Evolutionary conservation across 2,329 filamentous ascomycete species (phyloP).

Genomic region (Tolypocladium pustulatum): DNA sequence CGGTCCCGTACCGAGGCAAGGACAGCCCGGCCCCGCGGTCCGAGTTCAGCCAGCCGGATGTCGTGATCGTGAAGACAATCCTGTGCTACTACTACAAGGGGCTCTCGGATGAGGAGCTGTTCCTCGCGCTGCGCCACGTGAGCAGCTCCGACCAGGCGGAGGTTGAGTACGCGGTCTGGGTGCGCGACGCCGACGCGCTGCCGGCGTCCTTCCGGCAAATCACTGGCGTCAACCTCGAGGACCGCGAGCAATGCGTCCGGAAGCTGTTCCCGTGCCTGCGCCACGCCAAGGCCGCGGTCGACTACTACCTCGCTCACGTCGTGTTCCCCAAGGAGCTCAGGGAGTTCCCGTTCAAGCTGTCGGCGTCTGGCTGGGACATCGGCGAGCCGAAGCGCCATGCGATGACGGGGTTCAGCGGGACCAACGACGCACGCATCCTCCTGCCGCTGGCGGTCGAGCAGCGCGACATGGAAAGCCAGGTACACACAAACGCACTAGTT

Average conservation of each 20-base stretch:
- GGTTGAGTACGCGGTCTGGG: slow-evolving; percentile 41
- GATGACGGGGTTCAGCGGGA: slow-evolving; percentile 60
- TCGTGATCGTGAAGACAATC: slow-evolving; percentile 43
- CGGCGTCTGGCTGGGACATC: slow-evolving; percentile 59
- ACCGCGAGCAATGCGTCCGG: slow-evolving; percentile 33
- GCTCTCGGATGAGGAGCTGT: slow-evolving; percentile 38
- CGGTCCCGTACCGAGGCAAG: slow-evolving; percentile 51
- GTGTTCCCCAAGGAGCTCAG: slow-evolving; percentile 53
- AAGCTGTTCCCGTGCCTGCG: slow-evolving; percentile 43
- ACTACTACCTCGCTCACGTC: slow-evolving; percentile 50
- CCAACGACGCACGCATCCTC: slow-evolving; percentile 49
- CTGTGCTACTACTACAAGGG: slow-evolving; percentile 48
- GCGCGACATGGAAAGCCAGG: slow-evolving; percentile 40
- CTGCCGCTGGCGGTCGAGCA: slow-evolving; percentile 48
- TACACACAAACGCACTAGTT: slow-evolving; percentile 59
- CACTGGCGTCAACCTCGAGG: slow-evolving; percentile 46
- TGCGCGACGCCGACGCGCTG: slow-evolving; percentile 15
- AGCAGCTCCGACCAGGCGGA: slow-evolving; percentile 42
- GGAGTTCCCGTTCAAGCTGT: slow-evolving; percentile 53
- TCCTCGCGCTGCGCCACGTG: slow-evolving; percentile 6
- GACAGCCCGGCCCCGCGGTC: slow-evolving; percentile 42
- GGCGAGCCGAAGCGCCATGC: slow-evolving; percentile 32
- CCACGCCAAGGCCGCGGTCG: slow-evolving; percentile 41
- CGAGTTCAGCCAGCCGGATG: slow-evolving; percentile 54
- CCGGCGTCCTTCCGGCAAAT: slow-evolving; percentile 28